These are phyloP conservation scores for Cornus suecica DNA, from an alignment of 148 eudicot genomes.

Conservation along the genomic window DNA sequence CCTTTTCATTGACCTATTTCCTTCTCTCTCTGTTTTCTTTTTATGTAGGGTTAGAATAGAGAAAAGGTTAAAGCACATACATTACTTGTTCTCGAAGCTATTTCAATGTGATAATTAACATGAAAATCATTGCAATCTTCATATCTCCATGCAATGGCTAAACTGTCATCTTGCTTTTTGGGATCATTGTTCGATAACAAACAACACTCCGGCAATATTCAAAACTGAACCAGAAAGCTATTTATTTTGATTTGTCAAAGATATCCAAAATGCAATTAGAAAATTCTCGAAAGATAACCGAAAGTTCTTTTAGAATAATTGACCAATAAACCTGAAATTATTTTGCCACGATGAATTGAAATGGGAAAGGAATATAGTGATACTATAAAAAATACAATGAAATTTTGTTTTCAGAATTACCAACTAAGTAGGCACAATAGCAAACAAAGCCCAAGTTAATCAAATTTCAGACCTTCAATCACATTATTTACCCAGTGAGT, in stretches of 20 bases:
- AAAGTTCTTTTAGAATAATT: slow-evolving; percentile 57
- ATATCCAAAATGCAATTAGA: slow-evolving; percentile 71
- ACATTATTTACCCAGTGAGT: too few relatives aligned
- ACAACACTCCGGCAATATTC: slow-evolving; percentile 83
- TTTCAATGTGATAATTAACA: slow-evolving; percentile 53
- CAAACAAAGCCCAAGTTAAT: too few relatives aligned
- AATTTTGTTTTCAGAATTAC: too few relatives aligned
- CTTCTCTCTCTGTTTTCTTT: too few relatives aligned
- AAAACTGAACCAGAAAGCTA: slow-evolving; percentile 90
- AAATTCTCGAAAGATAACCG: slow-evolving; percentile 50
- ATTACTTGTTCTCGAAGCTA: slow-evolving; percentile 81
- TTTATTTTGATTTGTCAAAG: slow-evolving; percentile 51
- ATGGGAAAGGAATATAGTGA: neutral
- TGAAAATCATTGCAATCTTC: slow-evolving; percentile 57
- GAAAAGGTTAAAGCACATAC: slow-evolving; percentile 30
- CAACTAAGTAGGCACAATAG: too few relatives aligned
- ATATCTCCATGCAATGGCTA: slow-evolving; percentile 75
- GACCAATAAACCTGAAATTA: slow-evolving; percentile 77
- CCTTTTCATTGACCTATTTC: too few relatives aligned
- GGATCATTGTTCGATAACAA: slow-evolving; percentile 46
- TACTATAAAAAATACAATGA: neutral
- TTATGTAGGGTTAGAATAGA: too few relatives aligned
- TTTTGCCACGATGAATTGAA: slow-evolving; percentile 1
- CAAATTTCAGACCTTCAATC: too few relatives aligned
- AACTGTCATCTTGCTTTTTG: slow-evolving; percentile 52